Evolutionary conservation across 2,329 filamentous ascomycete species (phyloP), one percentile per base, ranked within the genome.

Genomic region (Calonectria hongkongensis): DNA sequence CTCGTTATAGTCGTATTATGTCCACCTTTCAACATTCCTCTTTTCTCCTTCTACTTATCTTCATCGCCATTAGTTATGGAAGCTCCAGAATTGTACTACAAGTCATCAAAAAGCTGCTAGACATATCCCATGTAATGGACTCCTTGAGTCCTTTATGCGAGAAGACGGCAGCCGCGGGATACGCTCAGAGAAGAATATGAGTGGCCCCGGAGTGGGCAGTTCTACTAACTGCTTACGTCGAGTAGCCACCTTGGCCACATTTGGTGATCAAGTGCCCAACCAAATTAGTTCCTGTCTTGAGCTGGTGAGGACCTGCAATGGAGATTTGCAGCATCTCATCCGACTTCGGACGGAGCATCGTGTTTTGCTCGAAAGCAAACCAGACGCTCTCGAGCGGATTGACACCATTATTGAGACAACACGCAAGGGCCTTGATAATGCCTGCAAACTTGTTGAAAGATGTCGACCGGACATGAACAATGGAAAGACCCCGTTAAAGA

Each of bases 321-420:
- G 48, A 21, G 68, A 71, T 43, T 50, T 71, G 21, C 68, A 71
- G 43, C 68, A 41, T 25, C 62, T 71, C 1, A 71, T 71, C 21
- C 28, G 51, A 25, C 33, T 71, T 8, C 68, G 68, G 10, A 62
- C 30, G 15, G 68, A 71, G 9, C 50, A 66, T 9, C 21, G 47
- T 15, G 12, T 13, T 2, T 21, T 54, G 1, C 68, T 71, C n/a
- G 50, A 51, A 33, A 28, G 21, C 30, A 21, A 60, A 15, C 25
- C 30, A 0, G 36, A 12, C 4, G 27, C 41, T 5, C 54, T 66
- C 25, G 28, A 62, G 2, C 62, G 63, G 7, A 48, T 71, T 3
- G 54, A 71, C n/a, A 51, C 9, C 21, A 62, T 66, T 16, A 71
- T 71, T 13, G 30, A 71, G 33, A 45, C 30, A 12, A 64, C 68